Conservation (phyloP, 2,329 filamentous ascomycete species). For the Sclerotinia spermophila region DNA sequence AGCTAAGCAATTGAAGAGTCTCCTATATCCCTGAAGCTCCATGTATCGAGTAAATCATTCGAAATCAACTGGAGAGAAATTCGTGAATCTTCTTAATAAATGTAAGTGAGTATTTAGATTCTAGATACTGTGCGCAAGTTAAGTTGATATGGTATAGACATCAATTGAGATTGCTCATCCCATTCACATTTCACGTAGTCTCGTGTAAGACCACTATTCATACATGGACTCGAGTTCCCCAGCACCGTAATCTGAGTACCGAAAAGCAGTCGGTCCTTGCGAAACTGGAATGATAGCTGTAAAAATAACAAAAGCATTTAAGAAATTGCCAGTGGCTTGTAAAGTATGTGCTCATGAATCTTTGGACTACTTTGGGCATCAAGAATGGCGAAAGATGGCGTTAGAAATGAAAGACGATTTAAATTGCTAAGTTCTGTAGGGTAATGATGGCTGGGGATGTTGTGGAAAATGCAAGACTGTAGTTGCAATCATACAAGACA, state of each 20-base stretch:
- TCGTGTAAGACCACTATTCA: slow-evolving; percentile 52
- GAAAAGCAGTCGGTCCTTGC: slow-evolving; percentile 18
- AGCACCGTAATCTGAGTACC: slow-evolving; percentile 47
- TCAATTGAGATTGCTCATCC: background rate
- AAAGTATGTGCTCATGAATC: slow-evolving; percentile 42
- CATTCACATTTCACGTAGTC: background rate
- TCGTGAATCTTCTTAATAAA: background rate
- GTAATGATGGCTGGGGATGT: slow-evolving; percentile 43
- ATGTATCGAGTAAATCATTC: background rate
- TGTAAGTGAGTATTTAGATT: background rate
- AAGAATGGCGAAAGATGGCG: slow-evolving; percentile 50
- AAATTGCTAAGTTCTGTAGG: slow-evolving; percentile 56
- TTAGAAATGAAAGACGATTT: slow-evolving; percentile 49
- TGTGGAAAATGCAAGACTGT: background rate
- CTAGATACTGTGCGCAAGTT: background rate
- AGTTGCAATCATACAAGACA: background rate
- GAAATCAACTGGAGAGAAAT: background rate
- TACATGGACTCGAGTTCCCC: slow-evolving; percentile 57
- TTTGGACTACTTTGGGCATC: slow-evolving; percentile 41
- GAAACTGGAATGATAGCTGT: slow-evolving; percentile 49
- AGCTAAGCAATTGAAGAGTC: background rate
- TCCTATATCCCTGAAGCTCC: background rate
- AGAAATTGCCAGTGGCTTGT: slow-evolving; percentile 39
- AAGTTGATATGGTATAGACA: background rate
- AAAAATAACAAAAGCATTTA: slow-evolving; percentile 51